Evolutionary conservation across 106 monocot species (phyloP).

Genomic region (Dendrobium huoshanense): DNA sequence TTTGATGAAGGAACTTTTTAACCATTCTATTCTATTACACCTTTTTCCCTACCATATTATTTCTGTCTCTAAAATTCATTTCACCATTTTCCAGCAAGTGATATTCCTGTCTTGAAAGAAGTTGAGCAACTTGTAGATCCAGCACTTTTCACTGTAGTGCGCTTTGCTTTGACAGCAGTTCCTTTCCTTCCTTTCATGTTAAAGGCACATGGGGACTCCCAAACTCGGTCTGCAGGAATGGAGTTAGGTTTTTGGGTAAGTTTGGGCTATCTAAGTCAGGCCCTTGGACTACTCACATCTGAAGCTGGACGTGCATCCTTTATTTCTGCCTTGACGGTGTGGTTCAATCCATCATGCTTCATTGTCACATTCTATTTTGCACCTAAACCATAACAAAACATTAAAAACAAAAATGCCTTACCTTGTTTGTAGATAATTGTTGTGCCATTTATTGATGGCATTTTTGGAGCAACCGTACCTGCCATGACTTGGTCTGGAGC

Average conservation of each 20-base stretch:
- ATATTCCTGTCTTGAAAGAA: constrained; percentile 81
- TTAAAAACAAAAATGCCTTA: neutral
- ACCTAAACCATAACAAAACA: too few species aligned
- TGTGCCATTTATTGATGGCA: constrained; percentile 75
- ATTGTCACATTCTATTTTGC: neutral
- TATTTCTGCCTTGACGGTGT: constrained; percentile 76
- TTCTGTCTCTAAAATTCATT: neutral
- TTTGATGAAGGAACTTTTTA: too few species aligned
- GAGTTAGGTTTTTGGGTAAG: constrained; percentile 86
- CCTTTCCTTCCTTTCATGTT: constrained; percentile 72
- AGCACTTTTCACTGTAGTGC: constrained; percentile 69
- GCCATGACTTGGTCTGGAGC: constrained; percentile 69
- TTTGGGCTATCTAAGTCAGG: constrained; percentile 55
- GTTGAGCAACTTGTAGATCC: constrained; percentile 68
- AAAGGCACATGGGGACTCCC: constrained; percentile 23
- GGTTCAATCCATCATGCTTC: constrained; percentile 2
- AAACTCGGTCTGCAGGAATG: constrained; percentile 46
- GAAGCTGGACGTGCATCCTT: constrained; percentile 83
- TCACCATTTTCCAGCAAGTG: constrained; percentile 52
- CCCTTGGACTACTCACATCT: constrained; percentile 74
- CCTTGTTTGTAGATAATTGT: constrained; percentile 49
- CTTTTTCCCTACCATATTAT: neutral
- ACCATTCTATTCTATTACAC: neutral
- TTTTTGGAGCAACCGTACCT: constrained; percentile 65
- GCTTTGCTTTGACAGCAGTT: constrained; percentile 54